Percentiles rank a stretch among this genome's conserved stretches.
Conservation (phyloP, 1,139 yeast species). For the Candida neerlandica region DNA sequence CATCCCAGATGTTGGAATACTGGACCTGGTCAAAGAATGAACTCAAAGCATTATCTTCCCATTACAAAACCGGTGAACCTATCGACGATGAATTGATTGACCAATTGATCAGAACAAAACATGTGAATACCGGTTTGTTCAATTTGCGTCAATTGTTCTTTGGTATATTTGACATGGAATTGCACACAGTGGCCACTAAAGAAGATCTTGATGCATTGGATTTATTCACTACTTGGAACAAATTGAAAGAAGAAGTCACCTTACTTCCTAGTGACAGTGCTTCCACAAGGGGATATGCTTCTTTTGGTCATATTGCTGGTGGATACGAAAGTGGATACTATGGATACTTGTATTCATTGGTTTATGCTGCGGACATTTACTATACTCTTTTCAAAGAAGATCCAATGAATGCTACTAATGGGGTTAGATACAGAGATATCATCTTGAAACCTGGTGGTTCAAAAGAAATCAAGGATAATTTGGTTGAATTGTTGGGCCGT, state of each 20-base stretch:
- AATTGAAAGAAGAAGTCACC: conserved; percentile 58
- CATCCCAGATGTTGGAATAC: conserved; percentile 85
- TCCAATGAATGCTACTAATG: conserved; percentile 66
- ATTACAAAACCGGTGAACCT: conserved; percentile 62
- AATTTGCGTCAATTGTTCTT: conserved; percentile 77
- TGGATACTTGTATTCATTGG: conserved; percentile 84
- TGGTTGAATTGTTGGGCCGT: conserved; percentile 72
- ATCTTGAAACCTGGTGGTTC: conserved; percentile 76
- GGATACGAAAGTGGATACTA: conserved; percentile 88
- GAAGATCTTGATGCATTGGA: conserved; percentile 44
- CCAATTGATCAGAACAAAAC: conserved; percentile 65
- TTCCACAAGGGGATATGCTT: conserved; percentile 65
- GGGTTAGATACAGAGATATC: conserved; percentile 68
- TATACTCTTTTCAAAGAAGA: conserved; percentile 67
- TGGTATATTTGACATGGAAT: conserved; percentile 72
- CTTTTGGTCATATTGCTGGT: conserved; percentile 82
- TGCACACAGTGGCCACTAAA: conserved; percentile 57
- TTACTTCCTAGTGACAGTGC: conserved; percentile 57
- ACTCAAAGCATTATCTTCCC: conserved; percentile 61
- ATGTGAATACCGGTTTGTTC: conserved; percentile 72
- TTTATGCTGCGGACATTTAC: conserved; percentile 82
- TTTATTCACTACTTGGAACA: conserved; percentile 62
- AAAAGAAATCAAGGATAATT: conserved; percentile 63
- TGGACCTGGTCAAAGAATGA: conserved; percentile 81
- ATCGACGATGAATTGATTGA: conserved; percentile 61